Evolutionary conservation across 805 yeast species (phyloP).

Genomic region (Groenewaldozyma tartarivorans): DNA sequence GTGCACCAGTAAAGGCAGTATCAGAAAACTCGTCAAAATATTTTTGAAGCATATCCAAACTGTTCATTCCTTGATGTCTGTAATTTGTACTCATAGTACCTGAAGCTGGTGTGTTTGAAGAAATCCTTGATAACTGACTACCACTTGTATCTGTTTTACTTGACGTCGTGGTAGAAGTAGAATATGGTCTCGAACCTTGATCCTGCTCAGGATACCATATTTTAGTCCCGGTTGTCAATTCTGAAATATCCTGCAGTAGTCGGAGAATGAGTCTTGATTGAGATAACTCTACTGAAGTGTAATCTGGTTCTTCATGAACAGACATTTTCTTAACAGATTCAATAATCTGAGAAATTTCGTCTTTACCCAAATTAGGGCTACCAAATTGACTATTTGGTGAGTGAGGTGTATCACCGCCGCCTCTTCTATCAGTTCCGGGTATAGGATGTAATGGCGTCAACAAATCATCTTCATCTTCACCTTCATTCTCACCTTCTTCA

Average conservation of each 20-base stretch:
- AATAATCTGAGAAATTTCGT: constrained; percentile 1
- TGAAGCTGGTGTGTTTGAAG: not conserved
- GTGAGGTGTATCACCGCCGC: too few relatives aligned
- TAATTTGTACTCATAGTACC: constrained; percentile 1
- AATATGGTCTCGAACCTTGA: too few relatives aligned
- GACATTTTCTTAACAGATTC: not conserved
- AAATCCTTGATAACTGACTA: too few relatives aligned
- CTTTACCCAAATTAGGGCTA: not conserved
- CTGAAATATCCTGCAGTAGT: constrained; percentile 27
- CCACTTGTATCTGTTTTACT: not conserved
- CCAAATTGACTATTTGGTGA: too few relatives aligned
- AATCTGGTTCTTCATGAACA: constrained; percentile 3
- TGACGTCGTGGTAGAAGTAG: not conserved
- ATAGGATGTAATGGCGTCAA: constrained; percentile 15
- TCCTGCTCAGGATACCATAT: not conserved
- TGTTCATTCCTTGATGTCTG: constrained; percentile 6
- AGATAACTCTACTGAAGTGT: constrained; percentile 6
- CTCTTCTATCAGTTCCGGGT: too few relatives aligned
- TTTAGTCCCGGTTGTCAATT: constrained; percentile 7
- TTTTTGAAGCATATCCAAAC: constrained; percentile 12
- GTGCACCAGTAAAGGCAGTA: too few relatives aligned
- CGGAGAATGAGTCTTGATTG: constrained; percentile 34
- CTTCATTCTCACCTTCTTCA: constrained; percentile 6
- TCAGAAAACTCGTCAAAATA: constrained; percentile 7
- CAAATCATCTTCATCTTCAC: constrained; percentile 15